A percentile compares a stretch with the other conserved stretches of the same genome.
These are phyloP conservation scores for Backusella westeae DNA, from an alignment of 192 early-diverging fungal genomes.

Conservation along the genomic window DNA sequence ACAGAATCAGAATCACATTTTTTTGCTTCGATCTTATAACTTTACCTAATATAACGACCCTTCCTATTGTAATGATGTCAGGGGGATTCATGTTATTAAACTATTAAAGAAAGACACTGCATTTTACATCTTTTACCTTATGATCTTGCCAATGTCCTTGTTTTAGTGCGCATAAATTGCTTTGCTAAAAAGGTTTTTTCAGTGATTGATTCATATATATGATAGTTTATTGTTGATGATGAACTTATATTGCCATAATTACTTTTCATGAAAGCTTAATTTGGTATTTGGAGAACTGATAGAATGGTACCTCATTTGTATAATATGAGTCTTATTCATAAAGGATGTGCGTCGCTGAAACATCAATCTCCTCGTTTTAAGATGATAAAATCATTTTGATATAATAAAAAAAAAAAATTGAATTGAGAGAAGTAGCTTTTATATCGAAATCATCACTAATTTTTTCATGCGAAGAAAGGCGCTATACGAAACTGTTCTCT, in stretches of 20 bases:
- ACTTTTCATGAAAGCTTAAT: background rate
- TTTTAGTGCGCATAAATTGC: constrained; percentile 20
- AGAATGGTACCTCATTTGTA: background rate
- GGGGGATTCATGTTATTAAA: too few relatives aligned
- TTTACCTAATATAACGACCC: constrained; percentile 37
- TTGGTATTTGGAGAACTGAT: background rate
- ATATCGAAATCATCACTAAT: background rate
- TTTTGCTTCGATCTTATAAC: background rate
- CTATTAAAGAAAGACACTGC: too few relatives aligned
- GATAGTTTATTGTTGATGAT: background rate
- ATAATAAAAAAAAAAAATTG: background rate
- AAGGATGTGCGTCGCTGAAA: background rate
- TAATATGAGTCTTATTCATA: background rate
- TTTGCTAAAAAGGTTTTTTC: background rate
- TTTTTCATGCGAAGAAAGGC: background rate
- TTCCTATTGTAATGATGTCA: background rate
- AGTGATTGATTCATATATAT: background rate
- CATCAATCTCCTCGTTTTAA: background rate
- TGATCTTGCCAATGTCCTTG: constrained; percentile 21
- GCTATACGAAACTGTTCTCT: background rate
- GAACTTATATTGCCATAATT: background rate
- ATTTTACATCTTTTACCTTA: constrained; percentile 9
- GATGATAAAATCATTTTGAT: background rate
- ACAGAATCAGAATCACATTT: constrained; percentile 17
- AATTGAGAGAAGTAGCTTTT: background rate